Conservation (phyloP, 2,329 filamentous ascomycete genomes). For the Hyphodiscus sp. region DNA sequence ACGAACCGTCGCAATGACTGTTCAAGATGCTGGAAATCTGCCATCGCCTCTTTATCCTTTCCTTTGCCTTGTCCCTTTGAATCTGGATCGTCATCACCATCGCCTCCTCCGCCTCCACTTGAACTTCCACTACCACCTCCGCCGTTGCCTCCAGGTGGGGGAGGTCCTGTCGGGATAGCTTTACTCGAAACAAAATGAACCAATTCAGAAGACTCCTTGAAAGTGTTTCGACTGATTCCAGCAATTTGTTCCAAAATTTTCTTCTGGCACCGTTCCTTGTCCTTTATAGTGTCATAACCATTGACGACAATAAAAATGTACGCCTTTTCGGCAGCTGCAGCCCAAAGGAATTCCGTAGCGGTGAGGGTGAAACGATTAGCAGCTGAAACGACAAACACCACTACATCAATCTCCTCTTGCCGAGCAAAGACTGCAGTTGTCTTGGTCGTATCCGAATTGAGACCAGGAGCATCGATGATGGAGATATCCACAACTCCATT, state of each 20-base stretch:
- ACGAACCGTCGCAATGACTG: slow-evolving; percentile 87
- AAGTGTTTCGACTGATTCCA: slow-evolving; percentile 82
- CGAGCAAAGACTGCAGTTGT: slow-evolving; percentile 95
- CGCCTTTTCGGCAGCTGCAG: slow-evolving; percentile 91
- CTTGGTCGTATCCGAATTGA: slow-evolving; percentile 94
- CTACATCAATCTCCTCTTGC: slow-evolving; percentile 97
- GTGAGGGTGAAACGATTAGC: slow-evolving; percentile 97
- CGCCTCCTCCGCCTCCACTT: slow-evolving; percentile 43
- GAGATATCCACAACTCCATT: slow-evolving; percentile 98
- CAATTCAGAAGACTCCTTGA: slow-evolving; percentile 85
- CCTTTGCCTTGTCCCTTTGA: slow-evolving; percentile 63
- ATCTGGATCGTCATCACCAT: slow-evolving; percentile 45
- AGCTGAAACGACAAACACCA: slow-evolving; percentile 95
- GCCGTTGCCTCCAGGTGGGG: slow-evolving; percentile 47
- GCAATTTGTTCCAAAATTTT: slow-evolving; percentile 88
- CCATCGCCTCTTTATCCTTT: slow-evolving; percentile 80
- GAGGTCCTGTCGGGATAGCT: slow-evolving; percentile 69
- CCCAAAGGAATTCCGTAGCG: slow-evolving; percentile 96
- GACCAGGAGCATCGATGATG: slow-evolving; percentile 88
- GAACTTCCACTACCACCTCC: slow-evolving; percentile 46
- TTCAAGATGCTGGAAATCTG: slow-evolving; percentile 86
- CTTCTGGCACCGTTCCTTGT: slow-evolving; percentile 85
- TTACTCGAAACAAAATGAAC: slow-evolving; percentile 99
- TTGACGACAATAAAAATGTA: slow-evolving; percentile 99
- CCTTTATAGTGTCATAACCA: slow-evolving; percentile 87